Percentiles rank a stretch among this genome's conserved stretches.
Conservation (phyloP, 805 yeast species). For the Zygosaccharomyces rouxii region DNA sequence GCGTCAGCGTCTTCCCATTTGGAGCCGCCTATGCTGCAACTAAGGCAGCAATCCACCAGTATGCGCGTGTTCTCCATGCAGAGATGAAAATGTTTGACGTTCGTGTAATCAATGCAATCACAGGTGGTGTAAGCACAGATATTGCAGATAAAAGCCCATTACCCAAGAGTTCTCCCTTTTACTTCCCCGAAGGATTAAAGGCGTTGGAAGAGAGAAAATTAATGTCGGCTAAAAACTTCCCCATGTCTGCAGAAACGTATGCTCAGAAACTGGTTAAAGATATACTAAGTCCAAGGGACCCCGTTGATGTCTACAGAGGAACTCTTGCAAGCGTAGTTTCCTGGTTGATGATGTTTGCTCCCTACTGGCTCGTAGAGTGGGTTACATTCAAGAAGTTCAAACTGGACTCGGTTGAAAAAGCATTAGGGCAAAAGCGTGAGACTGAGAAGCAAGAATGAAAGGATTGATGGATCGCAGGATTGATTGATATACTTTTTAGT, state of each 20-base stretch:
- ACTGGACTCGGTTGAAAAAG: slow-evolving; percentile 34
- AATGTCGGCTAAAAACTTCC: slow-evolving; percentile 56
- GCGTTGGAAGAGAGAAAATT: slow-evolving; percentile 49
- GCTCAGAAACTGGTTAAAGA: slow-evolving; percentile 54
- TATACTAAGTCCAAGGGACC: slow-evolving; percentile 36
- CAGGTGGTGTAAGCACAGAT: slow-evolving; percentile 72
- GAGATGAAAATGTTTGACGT: slow-evolving; percentile 74
- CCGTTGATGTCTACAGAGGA: slow-evolving; percentile 58
- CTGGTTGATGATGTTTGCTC: slow-evolving; percentile 38
- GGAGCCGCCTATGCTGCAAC: slow-evolving; percentile 60
- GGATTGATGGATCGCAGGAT: no score
- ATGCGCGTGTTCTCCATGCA: slow-evolving; percentile 55
- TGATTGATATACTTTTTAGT: no score
- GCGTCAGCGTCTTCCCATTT: slow-evolving; percentile 65
- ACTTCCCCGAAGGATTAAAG: slow-evolving; percentile 46
- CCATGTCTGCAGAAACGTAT: slow-evolving; percentile 56
- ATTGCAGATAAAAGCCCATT: slow-evolving; percentile 63
- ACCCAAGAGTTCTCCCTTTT: slow-evolving; percentile 52
- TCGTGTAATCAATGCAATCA: slow-evolving; percentile 60
- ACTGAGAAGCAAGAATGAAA: not conserved
- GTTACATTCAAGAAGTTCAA: slow-evolving; percentile 41
- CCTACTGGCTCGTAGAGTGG: slow-evolving; percentile 45
- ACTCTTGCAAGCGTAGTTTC: slow-evolving; percentile 39
- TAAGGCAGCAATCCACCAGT: slow-evolving; percentile 74
- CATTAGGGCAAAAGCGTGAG: not conserved